These are phyloP conservation scores for Candida qinlingensis DNA, from an alignment of 805 yeast genomes.

Conservation along the genomic window DNA sequence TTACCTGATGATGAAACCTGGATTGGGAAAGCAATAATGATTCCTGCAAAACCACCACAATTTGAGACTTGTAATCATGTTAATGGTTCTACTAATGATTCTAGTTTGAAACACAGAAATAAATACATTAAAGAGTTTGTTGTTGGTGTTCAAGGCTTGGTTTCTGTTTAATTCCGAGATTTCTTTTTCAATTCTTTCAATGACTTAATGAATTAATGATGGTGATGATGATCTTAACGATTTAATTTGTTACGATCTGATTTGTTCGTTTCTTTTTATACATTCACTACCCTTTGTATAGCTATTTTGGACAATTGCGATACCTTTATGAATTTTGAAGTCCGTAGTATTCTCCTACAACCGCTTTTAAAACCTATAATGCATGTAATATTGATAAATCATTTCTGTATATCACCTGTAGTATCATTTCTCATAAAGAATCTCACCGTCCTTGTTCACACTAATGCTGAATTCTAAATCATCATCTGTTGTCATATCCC, in stretches of 20 bases:
- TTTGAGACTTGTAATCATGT: constrained; percentile 7
- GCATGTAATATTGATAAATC: not conserved
- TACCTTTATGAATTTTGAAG: not conserved
- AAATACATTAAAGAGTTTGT: constrained; percentile 8
- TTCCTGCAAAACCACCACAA: constrained; percentile 19
- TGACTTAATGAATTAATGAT: no score
- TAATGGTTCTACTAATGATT: not conserved
- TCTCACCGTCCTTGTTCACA: constrained; percentile 37
- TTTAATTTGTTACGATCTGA: no score
- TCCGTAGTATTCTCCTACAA: not conserved
- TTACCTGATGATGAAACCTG: constrained; percentile 47
- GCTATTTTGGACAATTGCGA: no score
- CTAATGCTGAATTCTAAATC: constrained; percentile 88
- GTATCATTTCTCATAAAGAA: constrained; percentile 15
- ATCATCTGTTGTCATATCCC: constrained; percentile 95
- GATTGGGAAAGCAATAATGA: constrained; percentile 39
- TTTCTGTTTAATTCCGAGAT: not conserved
- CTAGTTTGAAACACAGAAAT: constrained; percentile 4
- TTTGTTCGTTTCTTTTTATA: not conserved
- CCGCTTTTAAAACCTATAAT: not conserved
- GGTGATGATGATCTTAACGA: no score
- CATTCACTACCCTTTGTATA: not conserved
- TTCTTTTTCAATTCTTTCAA: not conserved
- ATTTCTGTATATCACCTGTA: not conserved
- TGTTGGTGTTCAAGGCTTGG: constrained; percentile 11